phyloP scores from a whole-genome alignment of 371 early-diverging fungal genomes.

The Rhizomucor pusillus region DNA sequence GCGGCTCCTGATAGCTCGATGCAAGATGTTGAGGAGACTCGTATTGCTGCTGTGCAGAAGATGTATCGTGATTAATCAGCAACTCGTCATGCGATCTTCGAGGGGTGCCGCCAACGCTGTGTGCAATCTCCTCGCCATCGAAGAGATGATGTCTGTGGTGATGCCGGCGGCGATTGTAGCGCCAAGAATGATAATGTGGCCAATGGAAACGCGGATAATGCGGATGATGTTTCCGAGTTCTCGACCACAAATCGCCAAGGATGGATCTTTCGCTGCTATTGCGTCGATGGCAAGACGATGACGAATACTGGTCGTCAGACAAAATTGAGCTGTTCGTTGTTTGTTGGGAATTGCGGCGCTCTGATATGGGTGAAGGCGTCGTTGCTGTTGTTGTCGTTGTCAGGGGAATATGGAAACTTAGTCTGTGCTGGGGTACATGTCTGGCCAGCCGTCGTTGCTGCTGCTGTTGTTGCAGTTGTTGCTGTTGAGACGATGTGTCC shows the following conservation, averaged over 20 bases:
- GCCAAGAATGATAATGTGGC: constrained; percentile 15
- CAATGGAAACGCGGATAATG: constrained; percentile 34
- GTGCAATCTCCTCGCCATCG: constrained; percentile 1
- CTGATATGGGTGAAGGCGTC: constrained; percentile 5
- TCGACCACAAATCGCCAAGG: constrained; percentile 33
- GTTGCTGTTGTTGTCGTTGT: too few species aligned
- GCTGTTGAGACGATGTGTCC: not conserved
- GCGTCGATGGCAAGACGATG: constrained; percentile 24
- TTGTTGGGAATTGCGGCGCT: constrained; percentile 32
- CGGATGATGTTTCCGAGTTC: constrained; percentile 28
- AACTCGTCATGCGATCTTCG: constrained; percentile 10
- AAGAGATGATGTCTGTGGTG: constrained; percentile 2
- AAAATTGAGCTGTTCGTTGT: constrained; percentile 23
- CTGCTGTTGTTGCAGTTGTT: not conserved
- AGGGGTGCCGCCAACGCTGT: constrained; percentile 12
- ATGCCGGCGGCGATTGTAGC: constrained; percentile 10
- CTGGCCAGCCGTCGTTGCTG: not conserved
- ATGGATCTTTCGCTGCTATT: constrained; percentile 25
- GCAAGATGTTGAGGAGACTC: constrained; percentile 2
- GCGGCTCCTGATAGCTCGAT: constrained; percentile 17
- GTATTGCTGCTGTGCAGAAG: not conserved
- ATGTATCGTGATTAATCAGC: not conserved
- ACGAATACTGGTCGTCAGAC: constrained; percentile 32
- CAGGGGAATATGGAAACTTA: not conserved
- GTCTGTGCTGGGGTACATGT: not conserved